Evolutionary conservation across 176 grass and related monocot genomes (phyloP).

Genomic region (sorghum (Sorghum bicolor)): Sorghum_bicolor_NCBIv3 NC_012870.2:357501-358000

Average conservation of each 20-base stretch:
- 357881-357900: conserved; percentile 83
- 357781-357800: background rate
- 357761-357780: background rate
- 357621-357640: background rate
- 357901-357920: conserved; percentile 67
- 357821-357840: conserved; percentile 25
- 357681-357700: background rate
- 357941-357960: conserved; percentile 81
- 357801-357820: background rate
- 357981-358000: conserved; percentile 81
- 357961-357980: conserved; percentile 63
- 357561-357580: background rate
- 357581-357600: background rate
- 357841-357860: conserved; percentile 91
- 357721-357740: background rate
- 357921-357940: conserved; percentile 72
- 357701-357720: background rate
- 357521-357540: background rate
- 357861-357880: conserved; percentile 84
- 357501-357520: background rate
- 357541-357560: background rate
- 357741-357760: background rate
- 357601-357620: background rate
- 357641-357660: background rate
- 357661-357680: background rate